phyloP scores from a whole-genome alignment of 2,329 filamentous ascomycete genomes.

The Lachnum nothofagi region DNA sequence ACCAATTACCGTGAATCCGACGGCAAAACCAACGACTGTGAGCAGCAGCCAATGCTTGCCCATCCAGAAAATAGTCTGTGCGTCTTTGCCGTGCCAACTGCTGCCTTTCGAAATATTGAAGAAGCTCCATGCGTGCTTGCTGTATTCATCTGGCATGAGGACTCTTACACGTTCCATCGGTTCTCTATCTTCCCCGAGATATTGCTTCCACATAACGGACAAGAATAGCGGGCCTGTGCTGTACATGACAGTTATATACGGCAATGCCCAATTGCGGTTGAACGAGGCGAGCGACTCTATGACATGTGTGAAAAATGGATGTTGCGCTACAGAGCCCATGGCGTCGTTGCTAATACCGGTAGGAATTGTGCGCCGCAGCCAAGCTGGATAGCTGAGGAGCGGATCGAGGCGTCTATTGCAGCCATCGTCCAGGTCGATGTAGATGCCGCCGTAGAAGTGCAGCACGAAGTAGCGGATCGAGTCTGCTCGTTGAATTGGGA shows the following conservation, averaged over 20 bases:
- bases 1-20: conserved; percentile 28
- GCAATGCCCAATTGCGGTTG: conserved; percentile 57
- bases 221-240: conserved; percentile 72
- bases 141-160: conserved; percentile 67
- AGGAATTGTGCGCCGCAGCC: conserved; percentile 65
- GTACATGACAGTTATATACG: conserved; percentile 76
- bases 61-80: conserved; percentile 46
- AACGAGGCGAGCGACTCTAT: conserved; percentile 64
- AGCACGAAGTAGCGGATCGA: conserved; percentile 76
- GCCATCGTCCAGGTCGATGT: conserved; percentile 66
- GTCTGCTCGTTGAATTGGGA: conserved; percentile 73
- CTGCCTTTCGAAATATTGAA: conserved; percentile 49
- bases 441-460: conserved; percentile 71
- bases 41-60: conserved; percentile 38
- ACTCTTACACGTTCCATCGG: conserved; percentile 56
- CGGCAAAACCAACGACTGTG: conserved; percentile 32
- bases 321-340: conserved; percentile 67
- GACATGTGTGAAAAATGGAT: conserved; percentile 68
- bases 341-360: conserved; percentile 79
- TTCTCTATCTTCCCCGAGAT: conserved; percentile 49
- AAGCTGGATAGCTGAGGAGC: conserved; percentile 63
- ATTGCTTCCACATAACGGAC: conserved; percentile 71
- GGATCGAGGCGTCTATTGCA: conserved; percentile 46
- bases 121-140: conserved; percentile 64
- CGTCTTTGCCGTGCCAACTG: conserved; percentile 45